Evolutionary conservation across 1,284 basidiomycete species (phyloP).

Genomic region (Tilletiaria anomala): DNA sequence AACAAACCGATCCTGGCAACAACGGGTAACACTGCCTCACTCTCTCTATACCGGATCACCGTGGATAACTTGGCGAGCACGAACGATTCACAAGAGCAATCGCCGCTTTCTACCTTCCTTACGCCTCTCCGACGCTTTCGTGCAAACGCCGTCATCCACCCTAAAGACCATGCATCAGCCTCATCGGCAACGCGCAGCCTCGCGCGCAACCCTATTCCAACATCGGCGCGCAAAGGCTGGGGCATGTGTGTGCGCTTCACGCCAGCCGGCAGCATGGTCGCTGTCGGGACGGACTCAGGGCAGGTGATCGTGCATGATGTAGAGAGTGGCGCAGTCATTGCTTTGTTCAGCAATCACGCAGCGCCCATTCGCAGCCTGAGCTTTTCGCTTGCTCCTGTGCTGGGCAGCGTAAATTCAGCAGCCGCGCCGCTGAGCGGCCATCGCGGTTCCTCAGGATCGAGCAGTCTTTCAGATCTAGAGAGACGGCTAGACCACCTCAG

Average conservation of each 20-base stretch:
- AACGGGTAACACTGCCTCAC: background rate
- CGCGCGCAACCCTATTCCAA: no score
- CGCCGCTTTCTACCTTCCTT: background rate
- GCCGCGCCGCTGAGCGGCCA: background rate
- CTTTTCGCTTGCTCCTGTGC: background rate
- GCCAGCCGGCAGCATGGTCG: background rate
- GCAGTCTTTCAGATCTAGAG: no score
- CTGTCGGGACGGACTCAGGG: background rate
- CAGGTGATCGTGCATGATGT: background rate
- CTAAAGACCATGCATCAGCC: background rate
- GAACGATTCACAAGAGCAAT: no score
- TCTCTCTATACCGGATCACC: background rate
- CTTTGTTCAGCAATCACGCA: background rate
- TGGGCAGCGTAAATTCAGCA: background rate
- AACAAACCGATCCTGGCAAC: background rate
- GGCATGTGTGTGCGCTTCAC: background rate
- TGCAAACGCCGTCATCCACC: background rate
- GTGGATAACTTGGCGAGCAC: no score
- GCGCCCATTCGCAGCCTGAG: background rate
- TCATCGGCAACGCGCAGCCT: background rate
- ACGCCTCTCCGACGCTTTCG: background rate
- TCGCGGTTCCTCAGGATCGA: no score
- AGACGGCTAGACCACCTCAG: background rate
- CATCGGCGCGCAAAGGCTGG: no score
- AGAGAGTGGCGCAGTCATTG: background rate